A percentile compares a stretch with the other conserved stretches of the same genome.
These are phyloP conservation scores for Leishmania major DNA, from an alignment of 208 protist genomes.

Conservation along the genomic window DNA sequence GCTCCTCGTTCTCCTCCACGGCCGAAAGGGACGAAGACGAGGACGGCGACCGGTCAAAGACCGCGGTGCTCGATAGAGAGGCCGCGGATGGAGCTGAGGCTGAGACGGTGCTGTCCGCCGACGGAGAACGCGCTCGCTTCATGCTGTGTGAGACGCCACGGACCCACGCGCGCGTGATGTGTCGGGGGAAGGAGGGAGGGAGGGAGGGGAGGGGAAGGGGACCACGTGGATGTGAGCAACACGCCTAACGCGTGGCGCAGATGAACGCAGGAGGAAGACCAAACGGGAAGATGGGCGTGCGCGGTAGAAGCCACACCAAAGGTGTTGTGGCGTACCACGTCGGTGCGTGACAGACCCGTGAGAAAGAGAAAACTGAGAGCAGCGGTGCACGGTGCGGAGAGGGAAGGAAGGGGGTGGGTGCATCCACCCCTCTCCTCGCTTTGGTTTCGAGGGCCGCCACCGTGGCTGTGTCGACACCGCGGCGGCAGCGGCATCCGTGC, in stretches of 20 bases:
- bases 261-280: not conserved
- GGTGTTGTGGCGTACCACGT: not conserved
- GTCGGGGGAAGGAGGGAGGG: not conserved
- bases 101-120: conserved; percentile 5
- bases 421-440: not conserved
- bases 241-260: not conserved
- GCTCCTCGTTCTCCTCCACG: conserved; percentile 38
- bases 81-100: not conserved
- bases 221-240: not conserved
- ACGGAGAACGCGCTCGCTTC: conserved; percentile 33
- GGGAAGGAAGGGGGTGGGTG: not conserved
- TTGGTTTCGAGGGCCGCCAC: not conserved
- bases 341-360: not conserved
- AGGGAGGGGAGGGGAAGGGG: not conserved
- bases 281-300: not conserved
- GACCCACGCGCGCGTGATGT: not conserved
- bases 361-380: not conserved
- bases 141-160: not conserved
- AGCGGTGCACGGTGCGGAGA: not conserved
- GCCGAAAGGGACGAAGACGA: conserved; percentile 29
- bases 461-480: not conserved
- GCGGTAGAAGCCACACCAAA: not conserved
- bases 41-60: conserved; percentile 8
- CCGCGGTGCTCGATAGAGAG: not conserved
- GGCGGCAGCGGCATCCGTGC: not conserved